Evolutionary conservation across 1,139 yeast genomes (phyloP).

Genomic region (Hansenula sp.): DNA sequence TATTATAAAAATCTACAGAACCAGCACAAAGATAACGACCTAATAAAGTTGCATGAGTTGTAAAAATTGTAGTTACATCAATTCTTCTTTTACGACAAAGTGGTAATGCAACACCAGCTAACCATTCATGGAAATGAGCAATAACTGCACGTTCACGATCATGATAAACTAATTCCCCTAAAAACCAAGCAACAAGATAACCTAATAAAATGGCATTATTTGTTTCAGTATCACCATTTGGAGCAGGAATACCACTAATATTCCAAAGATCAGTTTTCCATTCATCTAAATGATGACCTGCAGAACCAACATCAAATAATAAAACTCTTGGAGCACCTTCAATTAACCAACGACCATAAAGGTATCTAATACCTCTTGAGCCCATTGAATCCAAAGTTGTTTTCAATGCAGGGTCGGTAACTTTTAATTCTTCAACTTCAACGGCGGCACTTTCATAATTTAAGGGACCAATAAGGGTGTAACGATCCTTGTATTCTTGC

Average conservation of each 20-base stretch:
- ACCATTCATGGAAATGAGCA: slow-evolving; percentile 97
- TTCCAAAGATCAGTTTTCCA: slow-evolving; percentile 96
- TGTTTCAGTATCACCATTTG: slow-evolving; percentile 82
- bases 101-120: slow-evolving; percentile 95
- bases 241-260: slow-evolving; percentile 88
- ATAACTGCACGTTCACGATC: slow-evolving; percentile 86
- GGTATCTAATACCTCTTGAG: slow-evolving; percentile 73
- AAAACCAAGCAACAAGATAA: slow-evolving; percentile 93
- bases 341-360: slow-evolving; percentile 94
- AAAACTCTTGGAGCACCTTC: slow-evolving; percentile 96
- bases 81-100: slow-evolving; percentile 86
- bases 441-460: slow-evolving; percentile 79
- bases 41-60: slow-evolving; percentile 93
- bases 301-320: slow-evolving; percentile 80
- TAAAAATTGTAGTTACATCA: slow-evolving; percentile 92
- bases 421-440: slow-evolving; percentile 83
- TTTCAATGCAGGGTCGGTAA: slow-evolving; percentile 53
- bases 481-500: slow-evolving; percentile 86
- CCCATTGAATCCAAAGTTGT: slow-evolving; percentile 69
- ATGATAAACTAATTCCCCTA: slow-evolving; percentile 83
- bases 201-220: slow-evolving; percentile 92
- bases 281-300: slow-evolving; percentile 65
- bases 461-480: slow-evolving; percentile 83
- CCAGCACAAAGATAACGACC: slow-evolving; percentile 98
- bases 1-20: slow-evolving; percentile 90